Evolutionary conservation across 768 basidiomycete genomes (phyloP).

Genomic region (Tephrocybe sp.): DNA sequence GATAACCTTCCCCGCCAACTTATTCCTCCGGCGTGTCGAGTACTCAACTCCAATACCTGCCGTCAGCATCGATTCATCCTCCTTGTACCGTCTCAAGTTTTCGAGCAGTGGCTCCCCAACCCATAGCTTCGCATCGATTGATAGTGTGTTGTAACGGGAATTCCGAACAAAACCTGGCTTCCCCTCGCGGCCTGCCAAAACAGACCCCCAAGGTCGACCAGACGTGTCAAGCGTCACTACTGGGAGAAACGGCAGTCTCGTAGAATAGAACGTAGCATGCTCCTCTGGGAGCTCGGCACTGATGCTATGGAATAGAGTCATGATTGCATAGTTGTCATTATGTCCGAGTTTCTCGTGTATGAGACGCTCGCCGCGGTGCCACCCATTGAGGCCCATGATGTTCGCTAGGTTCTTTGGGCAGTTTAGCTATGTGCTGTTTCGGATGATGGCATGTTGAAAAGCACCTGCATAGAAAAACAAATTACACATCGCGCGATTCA

Average conservation of each 20-base stretch:
- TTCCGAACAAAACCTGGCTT: slow-evolving; percentile 44
- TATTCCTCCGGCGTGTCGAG: slow-evolving; percentile 57
- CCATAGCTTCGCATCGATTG: slow-evolving; percentile 44
- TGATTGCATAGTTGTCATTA: slow-evolving; percentile 30
- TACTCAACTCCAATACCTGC: slow-evolving; percentile 65
- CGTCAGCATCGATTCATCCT: slow-evolving; percentile 29
- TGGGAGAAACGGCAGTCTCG: slow-evolving; percentile 53
- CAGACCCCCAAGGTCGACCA: slow-evolving; percentile 50
- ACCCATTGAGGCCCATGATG: slow-evolving; percentile 39
- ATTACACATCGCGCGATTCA: no score
- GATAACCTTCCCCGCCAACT: slow-evolving; percentile 52
- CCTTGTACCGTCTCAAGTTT: slow-evolving; percentile 25
- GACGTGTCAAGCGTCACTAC: slow-evolving; percentile 51
- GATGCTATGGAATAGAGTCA: slow-evolving; percentile 39
- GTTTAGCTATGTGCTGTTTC: no score
- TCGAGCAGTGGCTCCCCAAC: slow-evolving; percentile 53
- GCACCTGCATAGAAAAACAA: no score
- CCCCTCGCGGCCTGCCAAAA: slow-evolving; percentile 27
- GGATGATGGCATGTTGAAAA: no score
- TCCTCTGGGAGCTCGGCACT: slow-evolving; percentile 47
- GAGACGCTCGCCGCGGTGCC: slow-evolving; percentile 52
- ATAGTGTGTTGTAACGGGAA: slow-evolving; percentile 35
- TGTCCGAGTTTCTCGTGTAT: slow-evolving; percentile 50
- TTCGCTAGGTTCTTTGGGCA: no score
- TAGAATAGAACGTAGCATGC: slow-evolving; percentile 50